Evolutionary conservation across 805 yeast species (phyloP).

Genomic region (Yamadazyma scolyti): DNA sequence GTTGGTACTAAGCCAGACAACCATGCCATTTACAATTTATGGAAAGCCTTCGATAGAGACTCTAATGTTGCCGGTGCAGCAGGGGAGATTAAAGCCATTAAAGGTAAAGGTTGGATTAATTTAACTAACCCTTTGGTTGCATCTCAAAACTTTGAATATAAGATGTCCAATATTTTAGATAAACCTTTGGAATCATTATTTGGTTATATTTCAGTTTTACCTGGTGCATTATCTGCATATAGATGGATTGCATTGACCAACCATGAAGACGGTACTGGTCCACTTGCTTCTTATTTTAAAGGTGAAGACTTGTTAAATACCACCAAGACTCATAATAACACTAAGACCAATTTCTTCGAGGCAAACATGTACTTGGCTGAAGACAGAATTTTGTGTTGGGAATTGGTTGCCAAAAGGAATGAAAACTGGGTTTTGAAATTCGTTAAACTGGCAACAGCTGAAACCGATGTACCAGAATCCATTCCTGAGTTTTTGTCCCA

Average conservation of each 20-base stretch:
- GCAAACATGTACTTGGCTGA: slow-evolving; percentile 98
- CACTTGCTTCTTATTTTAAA: slow-evolving; percentile 80
- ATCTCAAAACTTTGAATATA: slow-evolving; percentile 93
- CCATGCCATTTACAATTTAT: slow-evolving; percentile 83
- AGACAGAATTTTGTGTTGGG: slow-evolving; percentile 96
- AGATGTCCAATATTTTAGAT: slow-evolving; percentile 93
- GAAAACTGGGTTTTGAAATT: slow-evolving; percentile 89
- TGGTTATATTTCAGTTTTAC: slow-evolving; percentile 90
- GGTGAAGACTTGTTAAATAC: slow-evolving; percentile 61
- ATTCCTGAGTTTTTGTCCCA: slow-evolving; percentile 86
- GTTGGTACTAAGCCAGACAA: slow-evolving; percentile 97
- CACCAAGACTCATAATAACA: slow-evolving; percentile 23
- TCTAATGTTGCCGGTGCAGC: slow-evolving; percentile 99
- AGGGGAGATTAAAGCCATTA: slow-evolving; percentile 94
- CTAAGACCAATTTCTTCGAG: slow-evolving; percentile 75
- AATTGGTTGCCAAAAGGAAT: slow-evolving; percentile 78
- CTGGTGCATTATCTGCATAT: slow-evolving; percentile 95
- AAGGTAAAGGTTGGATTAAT: slow-evolving; percentile 82
- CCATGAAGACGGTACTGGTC: slow-evolving; percentile 90
- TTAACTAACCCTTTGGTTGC: slow-evolving; percentile 89
- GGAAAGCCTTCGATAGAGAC: slow-evolving; percentile 97
- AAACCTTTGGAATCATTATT: slow-evolving; percentile 90
- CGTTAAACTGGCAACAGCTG: slow-evolving; percentile 91
- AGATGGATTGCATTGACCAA: slow-evolving; percentile 83
- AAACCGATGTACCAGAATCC: slow-evolving; percentile 91